Percentiles rank a stretch among this genome's conserved stretches.
Evolutionary conservation across 805 yeast genomes (phyloP).

Genomic region (Yamadazyma akitaensis): DNA sequence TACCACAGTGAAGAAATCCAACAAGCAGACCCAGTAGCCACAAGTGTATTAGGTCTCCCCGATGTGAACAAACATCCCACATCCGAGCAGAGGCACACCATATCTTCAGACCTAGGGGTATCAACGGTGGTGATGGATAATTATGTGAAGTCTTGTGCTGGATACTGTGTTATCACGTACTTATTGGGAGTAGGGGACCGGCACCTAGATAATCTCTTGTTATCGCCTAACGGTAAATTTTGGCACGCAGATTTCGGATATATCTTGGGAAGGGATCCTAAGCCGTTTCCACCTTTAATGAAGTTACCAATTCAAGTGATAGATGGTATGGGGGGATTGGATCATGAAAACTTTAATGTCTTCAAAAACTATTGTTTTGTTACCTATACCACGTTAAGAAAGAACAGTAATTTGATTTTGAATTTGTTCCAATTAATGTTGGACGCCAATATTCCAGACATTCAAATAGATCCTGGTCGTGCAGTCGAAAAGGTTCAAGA

Average conservation of each 20-base stretch:
- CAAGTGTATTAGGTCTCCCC: conserved; percentile 13
- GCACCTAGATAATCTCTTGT: conserved; percentile 84
- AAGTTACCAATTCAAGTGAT: conserved; percentile 94
- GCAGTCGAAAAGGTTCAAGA: conserved; percentile 91
- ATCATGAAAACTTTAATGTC: conserved; percentile 77
- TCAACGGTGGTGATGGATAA: conserved; percentile 79
- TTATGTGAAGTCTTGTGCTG: conserved; percentile 93
- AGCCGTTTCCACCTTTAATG: conserved; percentile 98
- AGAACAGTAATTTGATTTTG: conserved; percentile 83
- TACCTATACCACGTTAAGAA: conserved; percentile 84
- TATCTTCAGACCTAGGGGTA: conserved; percentile 45
- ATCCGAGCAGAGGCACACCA: conserved; percentile 24
- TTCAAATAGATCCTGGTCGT: conserved; percentile 77
- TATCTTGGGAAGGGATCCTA: conserved; percentile 94
- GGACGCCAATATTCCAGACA: conserved; percentile 88
- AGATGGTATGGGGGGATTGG: conserved; percentile 96
- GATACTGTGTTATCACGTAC: conserved; percentile 95
- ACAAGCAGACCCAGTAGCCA: conserved; percentile 24
- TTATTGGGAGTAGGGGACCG: conserved; percentile 96
- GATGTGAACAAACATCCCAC: conserved; percentile 9
- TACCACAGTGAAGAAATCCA: conserved; percentile 44
- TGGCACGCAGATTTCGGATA: conserved; percentile 99
- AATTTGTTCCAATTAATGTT: conserved; percentile 92
- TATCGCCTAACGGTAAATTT: conserved; percentile 77
- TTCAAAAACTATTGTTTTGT: conserved; percentile 94